phyloP scores from a whole-genome alignment of 495 filamentous ascomycete species.

The Trichocladium uniseriatum region DNA sequence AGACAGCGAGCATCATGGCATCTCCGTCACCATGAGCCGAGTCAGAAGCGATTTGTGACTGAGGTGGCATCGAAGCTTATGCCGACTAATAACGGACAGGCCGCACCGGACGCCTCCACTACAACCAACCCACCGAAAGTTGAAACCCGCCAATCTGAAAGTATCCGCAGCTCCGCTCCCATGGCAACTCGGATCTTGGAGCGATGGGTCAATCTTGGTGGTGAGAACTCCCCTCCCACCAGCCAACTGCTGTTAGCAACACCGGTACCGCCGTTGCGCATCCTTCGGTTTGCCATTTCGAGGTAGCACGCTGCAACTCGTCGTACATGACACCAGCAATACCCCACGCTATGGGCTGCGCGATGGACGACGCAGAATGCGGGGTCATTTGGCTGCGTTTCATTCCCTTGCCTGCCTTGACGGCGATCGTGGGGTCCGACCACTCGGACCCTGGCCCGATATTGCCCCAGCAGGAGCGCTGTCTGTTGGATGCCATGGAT shows the following conservation, averaged over 20 bases:
- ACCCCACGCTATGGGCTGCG: constrained; percentile 5
- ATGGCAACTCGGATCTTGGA: constrained; percentile 2
- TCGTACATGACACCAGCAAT: background rate
- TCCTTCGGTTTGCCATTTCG: constrained; percentile 1
- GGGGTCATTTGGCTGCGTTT: constrained; percentile 9
- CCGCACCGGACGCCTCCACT: background rate
- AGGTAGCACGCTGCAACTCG: constrained; percentile 1
- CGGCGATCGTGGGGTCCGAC: constrained; percentile 4
- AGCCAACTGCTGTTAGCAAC: background rate
- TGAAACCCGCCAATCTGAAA: background rate
- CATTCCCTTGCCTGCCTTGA: constrained; percentile 2
- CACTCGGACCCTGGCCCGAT: constrained; percentile 7
- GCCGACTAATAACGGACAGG: too few relatives aligned
- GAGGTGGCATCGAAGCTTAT: too few relatives aligned
- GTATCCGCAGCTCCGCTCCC: background rate
- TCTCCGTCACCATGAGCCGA: too few relatives aligned
- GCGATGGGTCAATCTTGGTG: background rate
- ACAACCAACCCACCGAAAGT: background rate
- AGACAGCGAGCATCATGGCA: too few relatives aligned
- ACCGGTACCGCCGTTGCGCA: background rate
- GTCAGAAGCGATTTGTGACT: too few relatives aligned
- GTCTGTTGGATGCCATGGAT: background rate
- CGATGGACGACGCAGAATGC: constrained; percentile 5
- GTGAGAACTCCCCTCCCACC: background rate
- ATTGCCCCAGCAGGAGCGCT: background rate